Conservation (phyloP, 176 grass and related monocot species). For the Carex kokanica region DNA sequence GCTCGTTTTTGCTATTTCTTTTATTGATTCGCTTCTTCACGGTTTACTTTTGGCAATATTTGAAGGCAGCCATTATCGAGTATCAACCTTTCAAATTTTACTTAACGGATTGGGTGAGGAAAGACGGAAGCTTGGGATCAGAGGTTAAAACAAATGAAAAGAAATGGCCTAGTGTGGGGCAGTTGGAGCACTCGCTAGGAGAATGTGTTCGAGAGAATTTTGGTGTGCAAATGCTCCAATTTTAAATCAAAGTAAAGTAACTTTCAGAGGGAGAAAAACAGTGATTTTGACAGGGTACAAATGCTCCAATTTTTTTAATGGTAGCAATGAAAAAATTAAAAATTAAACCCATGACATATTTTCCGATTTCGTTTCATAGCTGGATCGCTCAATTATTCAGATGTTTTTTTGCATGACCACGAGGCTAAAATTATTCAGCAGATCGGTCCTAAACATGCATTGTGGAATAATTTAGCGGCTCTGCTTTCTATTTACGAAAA, state of each 20-base stretch:
- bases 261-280: conserved; percentile 24
- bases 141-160: conserved; percentile 31
- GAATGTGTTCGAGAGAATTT: conserved; percentile 36
- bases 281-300: conserved; percentile 69
- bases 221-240: conserved; percentile 4
- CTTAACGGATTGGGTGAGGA: conserved; percentile 35
- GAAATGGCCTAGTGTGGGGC: conserved; percentile 33
- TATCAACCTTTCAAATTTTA: too few relatives aligned
- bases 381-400: too few relatives aligned
- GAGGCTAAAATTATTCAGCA: too few relatives aligned
- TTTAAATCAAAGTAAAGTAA: conserved; percentile 35
- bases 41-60: neutral
- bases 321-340: too few relatives aligned
- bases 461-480: too few relatives aligned
- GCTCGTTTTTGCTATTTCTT: neutral
- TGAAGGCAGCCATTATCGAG: too few relatives aligned
- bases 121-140: conserved; percentile 43
- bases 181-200: conserved; percentile 41
- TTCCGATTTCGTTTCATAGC: too few relatives aligned
- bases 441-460: too few relatives aligned
- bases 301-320: neutral
- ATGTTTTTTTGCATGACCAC: too few relatives aligned
- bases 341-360: too few relatives aligned
- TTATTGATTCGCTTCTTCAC: neutral
- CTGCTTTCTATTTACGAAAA: too few relatives aligned